Conservation (phyloP, 2,329 filamentous ascomycete genomes). For the Cladosporium sp. region DNA sequence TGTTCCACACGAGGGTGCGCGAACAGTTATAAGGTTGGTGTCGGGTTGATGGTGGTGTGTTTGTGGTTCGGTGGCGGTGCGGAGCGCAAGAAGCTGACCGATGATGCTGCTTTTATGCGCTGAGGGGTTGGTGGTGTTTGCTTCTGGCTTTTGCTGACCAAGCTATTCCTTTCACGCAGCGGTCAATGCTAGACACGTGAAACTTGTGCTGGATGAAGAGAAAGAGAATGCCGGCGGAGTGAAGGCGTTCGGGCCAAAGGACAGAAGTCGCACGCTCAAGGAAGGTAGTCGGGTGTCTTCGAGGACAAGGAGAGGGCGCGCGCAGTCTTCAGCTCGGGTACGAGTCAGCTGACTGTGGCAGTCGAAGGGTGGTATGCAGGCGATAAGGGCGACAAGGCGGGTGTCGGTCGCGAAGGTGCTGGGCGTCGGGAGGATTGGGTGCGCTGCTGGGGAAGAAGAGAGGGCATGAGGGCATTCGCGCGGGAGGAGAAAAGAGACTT, state of each 20-base stretch:
- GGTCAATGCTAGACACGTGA: slow-evolving; percentile 1
- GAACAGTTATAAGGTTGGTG: neutral
- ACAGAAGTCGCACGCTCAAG: neutral
- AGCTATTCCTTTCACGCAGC: neutral
- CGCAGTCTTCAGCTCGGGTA: neutral
- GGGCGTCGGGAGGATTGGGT: neutral
- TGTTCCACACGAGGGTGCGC: neutral
- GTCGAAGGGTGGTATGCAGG: neutral
- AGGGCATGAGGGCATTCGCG: neutral
- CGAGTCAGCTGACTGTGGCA: slow-evolving; percentile 1
- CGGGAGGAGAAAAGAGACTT: slow-evolving; percentile 1
- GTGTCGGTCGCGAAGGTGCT: neutral
- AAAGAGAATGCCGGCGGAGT: neutral
- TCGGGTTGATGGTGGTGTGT: neutral
- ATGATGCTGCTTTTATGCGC: neutral
- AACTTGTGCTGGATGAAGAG: neutral
- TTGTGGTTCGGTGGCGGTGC: neutral
- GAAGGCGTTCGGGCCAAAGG: slow-evolving; percentile 4
- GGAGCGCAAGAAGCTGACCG: neutral
- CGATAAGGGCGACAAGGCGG: neutral
- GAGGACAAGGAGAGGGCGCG: neutral
- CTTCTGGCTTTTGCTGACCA: neutral
- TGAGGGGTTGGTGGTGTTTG: neutral
- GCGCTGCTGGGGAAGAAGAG: neutral
- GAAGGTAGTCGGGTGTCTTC: neutral